Base-by-base conservation (phyloP, 2,329 filamentous ascomycete species). In the Boeremia lycopersici region DNA sequence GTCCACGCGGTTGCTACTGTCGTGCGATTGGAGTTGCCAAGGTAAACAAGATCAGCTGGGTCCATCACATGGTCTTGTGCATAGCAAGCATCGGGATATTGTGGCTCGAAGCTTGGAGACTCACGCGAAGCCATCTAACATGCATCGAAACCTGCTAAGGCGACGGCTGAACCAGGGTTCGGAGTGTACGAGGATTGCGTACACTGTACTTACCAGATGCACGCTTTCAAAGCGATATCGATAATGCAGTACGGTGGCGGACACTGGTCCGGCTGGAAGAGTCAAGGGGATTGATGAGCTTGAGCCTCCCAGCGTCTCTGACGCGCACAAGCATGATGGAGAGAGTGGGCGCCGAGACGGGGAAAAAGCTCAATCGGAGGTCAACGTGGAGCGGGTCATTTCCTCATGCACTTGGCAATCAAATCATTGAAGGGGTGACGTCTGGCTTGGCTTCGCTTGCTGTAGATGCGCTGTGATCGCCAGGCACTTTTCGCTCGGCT, bases 61-160 rank as follows among this genome's bases (percentile, higher is more conserved):
- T 31, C 30, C 33, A 34, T 48, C 49, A 47, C 29, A 48, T 35
- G 48, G 45, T 53, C 53, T 61, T 58, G 45, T 48, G 44, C 53
- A 47, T 50, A 54, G 51, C 56, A 64, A 61, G 60, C 60, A 44
- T 52, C 56, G 23, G 25, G 46, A 44, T 45, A 42, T 56, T 26
- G 51, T 45, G 33, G 39, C 46, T 23, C 19, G n/a, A 49, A 35
- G 40, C 40, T 41, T 44, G 35, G 35, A 29, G 36, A 19, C 13
- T 26, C 9, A 7, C 5, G 26, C 29, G 44, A 17, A 28, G n/a
- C 34, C 41, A n/a, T 46, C 52, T 42, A 35, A 29, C 29, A 19
- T 40, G 52, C 46, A 30, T 46, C 12, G 7, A 29, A 23, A 3
- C 2, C 15, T 12, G 29, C 6, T 36, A 23, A 31, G 39, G 15